phyloP scores from a whole-genome alignment of 1,139 yeast genomes.

The Candida tetrigidarum region DNA sequence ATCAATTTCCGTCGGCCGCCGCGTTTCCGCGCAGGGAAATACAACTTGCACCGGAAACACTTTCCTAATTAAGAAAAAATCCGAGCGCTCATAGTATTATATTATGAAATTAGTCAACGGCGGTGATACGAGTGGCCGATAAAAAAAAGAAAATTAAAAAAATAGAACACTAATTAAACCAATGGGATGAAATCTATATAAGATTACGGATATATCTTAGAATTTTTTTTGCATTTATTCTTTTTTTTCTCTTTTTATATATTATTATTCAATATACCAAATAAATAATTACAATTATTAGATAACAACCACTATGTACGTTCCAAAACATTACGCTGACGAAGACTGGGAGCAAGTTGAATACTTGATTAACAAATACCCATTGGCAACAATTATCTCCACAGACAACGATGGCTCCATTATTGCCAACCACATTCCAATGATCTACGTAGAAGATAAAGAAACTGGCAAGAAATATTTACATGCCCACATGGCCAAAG shows the following conservation, averaged over 20 bases:
- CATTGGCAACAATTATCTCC: constrained; percentile 59
- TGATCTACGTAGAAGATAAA: constrained; percentile 42
- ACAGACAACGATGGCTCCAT: constrained; percentile 37
- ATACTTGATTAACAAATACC: constrained; percentile 47
- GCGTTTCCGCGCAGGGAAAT: too few species aligned
- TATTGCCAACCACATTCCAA: constrained; percentile 65
- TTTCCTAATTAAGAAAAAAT: too few species aligned
- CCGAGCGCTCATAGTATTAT: too few species aligned
- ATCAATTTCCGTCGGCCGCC: constrained; percentile 1
- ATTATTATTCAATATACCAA: neutral
- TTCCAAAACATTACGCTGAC: constrained; percentile 33
- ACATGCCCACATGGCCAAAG: constrained; percentile 61
- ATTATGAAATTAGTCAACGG: too few species aligned
- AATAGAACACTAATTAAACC: too few species aligned
- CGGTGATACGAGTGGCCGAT: too few species aligned
- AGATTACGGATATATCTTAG: too few species aligned
- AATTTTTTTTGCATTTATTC: too few species aligned
- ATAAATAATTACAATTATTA: too few species aligned
- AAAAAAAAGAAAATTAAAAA: too few species aligned
- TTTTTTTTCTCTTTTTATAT: neutral
- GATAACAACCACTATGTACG: constrained; percentile 27
- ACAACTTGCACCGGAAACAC: too few species aligned
- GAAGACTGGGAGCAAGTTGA: constrained; percentile 44
- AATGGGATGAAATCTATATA: too few species aligned
- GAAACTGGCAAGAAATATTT: constrained; percentile 44